These are phyloP conservation scores for Pelargonium nanum DNA, from an alignment of 345 rosid genomes.

Conservation along the genomic window DNA sequence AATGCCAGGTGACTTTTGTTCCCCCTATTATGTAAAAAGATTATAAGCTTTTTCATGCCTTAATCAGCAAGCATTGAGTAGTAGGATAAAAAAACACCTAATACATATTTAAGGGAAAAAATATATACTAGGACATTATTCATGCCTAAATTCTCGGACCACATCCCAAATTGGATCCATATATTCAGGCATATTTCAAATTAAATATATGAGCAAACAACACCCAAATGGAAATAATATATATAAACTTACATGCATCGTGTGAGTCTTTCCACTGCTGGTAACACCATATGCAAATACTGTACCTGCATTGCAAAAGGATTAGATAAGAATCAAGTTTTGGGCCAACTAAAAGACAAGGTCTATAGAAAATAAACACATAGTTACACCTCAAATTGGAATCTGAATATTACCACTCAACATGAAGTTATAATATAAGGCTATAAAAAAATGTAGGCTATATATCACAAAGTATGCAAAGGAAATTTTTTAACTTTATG, in stretches of 20 bases:
- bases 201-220: too few relatives aligned
- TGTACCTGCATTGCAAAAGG: conserved; percentile 41
- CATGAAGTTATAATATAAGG: neutral
- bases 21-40: conserved; percentile 47
- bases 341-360: neutral
- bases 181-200: too few relatives aligned
- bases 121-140: too few relatives aligned
- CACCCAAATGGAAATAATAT: too few relatives aligned
- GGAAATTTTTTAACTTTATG: too few relatives aligned
- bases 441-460: neutral
- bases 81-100: too few relatives aligned
- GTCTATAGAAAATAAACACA: neutral
- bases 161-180: too few relatives aligned
- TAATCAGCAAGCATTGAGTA: too few relatives aligned
- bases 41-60: neutral
- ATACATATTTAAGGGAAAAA: too few relatives aligned
- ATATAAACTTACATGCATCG: conserved; percentile 74
- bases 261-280: conserved; percentile 92
- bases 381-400: neutral
- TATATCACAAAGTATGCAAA: neutral
- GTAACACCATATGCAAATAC: conserved; percentile 99
- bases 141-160: too few relatives aligned
- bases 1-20: conserved; percentile 92
- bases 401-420: neutral
- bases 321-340: neutral